These are phyloP conservation scores for Forsythia suspensa DNA, from an alignment of 257 asterid genomes.

Conservation along the genomic window DNA sequence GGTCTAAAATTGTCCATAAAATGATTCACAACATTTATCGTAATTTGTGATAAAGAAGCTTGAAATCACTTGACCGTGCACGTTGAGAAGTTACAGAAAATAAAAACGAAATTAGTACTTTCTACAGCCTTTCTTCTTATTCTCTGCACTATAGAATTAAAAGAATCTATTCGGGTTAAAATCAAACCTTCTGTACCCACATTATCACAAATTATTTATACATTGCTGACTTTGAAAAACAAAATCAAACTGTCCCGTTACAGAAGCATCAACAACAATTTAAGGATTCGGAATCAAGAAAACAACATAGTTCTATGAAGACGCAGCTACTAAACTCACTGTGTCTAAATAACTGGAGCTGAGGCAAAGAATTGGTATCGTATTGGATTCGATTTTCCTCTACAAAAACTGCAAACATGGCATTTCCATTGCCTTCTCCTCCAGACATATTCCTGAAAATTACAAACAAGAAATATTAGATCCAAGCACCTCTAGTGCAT, in stretches of 20 bases:
- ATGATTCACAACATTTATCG: not conserved
- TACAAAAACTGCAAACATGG: constrained; percentile 34
- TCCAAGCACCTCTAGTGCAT: constrained; percentile 18
- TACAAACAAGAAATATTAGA: constrained; percentile 15
- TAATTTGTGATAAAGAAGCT: not conserved
- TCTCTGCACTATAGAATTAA: not conserved
- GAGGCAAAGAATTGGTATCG: constrained; percentile 50
- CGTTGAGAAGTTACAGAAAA: not conserved
- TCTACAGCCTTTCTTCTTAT: not conserved
- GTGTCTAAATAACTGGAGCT: constrained; percentile 67
- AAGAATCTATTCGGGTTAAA: not conserved
- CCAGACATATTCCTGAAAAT: constrained; percentile 62
- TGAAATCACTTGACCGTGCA: not conserved
- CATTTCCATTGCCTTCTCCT: constrained; percentile 52
- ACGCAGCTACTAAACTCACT: constrained; percentile 40
- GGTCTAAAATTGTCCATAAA: not conserved
- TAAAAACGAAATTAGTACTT: not conserved
- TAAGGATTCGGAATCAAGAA: constrained; percentile 1
- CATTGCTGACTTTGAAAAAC: not conserved
- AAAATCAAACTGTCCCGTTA: constrained; percentile 14
- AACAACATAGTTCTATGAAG: constrained; percentile 22
- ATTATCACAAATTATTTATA: not conserved
- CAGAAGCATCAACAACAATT: constrained; percentile 5
- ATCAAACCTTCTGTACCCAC: not conserved
- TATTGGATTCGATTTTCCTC: constrained; percentile 48